Base-by-base conservation (phyloP, 345 rosid genomes). In the Arabis alpina region DNA sequence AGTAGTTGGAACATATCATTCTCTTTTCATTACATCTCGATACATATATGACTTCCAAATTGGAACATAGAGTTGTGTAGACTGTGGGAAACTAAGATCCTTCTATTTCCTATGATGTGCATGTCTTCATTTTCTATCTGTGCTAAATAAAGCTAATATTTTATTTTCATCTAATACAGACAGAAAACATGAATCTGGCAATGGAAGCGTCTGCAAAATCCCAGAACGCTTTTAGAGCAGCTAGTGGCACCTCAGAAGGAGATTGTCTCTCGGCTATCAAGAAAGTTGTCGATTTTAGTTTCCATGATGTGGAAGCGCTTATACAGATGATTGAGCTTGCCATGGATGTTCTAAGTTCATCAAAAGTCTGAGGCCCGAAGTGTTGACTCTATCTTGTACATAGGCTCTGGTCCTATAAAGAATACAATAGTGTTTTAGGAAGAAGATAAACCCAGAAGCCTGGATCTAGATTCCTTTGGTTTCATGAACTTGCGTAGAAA, bases 131-230 rank as follows among this genome's bases (percentile, higher is more conserved):
- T 54, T 14, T 34, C 40, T 72, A 53, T 63, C 63, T 51, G 53
- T 45, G 44, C 44, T 45, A 19, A 73, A 61, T 55, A 54, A 71
- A 77, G 53, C 65, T 69, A 45, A 74, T 42, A 63, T 49, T 16
- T 42, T 70, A 68, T 64, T 61, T 55, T 75, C 66, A 10, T 74
- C 68, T 77, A 27, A 30, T 88, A 78, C 90, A 92, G 95, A 83
- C 85, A 57, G 87, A 81, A 74, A 85, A 76, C 58, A 85, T 84
- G 63, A 64, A 59, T 79, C 79, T 61, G 63, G 92, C 92, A 8
- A 71, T 90, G 90, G 96, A 85, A 65, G 98, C 96, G 56, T 88
- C 91, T 55, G 82, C 76, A 66, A 93, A 88, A 73, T 83, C 83
- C 60, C 88, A 66, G 55, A 76, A 43, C 70, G 81, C 90, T 64